Evolutionary conservation across 305 asterid species (phyloP), one percentile per base, ranked within the genome.

Genomic region (Solanum chacoense): DNA sequence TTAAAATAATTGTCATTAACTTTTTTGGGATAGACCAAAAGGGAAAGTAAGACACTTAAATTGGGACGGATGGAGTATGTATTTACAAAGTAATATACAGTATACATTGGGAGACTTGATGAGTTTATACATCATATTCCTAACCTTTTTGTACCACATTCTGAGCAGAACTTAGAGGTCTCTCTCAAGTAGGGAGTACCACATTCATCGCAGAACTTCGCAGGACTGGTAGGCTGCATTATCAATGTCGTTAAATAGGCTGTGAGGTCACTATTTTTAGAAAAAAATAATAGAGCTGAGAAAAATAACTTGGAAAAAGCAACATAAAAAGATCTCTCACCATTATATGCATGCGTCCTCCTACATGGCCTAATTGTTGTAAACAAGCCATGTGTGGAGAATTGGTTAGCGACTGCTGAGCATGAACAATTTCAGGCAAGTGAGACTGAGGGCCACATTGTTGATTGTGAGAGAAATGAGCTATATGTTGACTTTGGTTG

Each of bases 181-280:
- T 94, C 98, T 91, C 96, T 93, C 87, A 94, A 89, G 92, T 94
- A 95, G 28, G 96, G 96, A 91, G 91, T 85, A 83, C 99, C 99
- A 74, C 99, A 97, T 93, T 94, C 95, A 84, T 96, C 98, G 35
- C 99, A 97, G 37, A 89, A 97, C 94, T 97, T 97, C 36, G 99
- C 98, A 81, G 97, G 99, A 90, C 96, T 92, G 9, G 96, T 86
- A 86, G 97, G 95, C 99, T 97, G 94, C 74, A 84, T 20, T 20
- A 55, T 20, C 87, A 50, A 50, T 83, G 24, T 45, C 18, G 69
- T 80, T 16, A 45, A 80, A 28, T 80, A 40, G 69, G 69, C 36
- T 14, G 69, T 50, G 36, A 83, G 7, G 42, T 83, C 86, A 7
- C 31, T 31, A 50, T 10, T 11, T 72, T 29, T 1, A 18, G 3